Percentiles rank a stretch among this genome's conserved stretches.
phyloP scores from a whole-genome alignment of 257 asterid species.

The Primulina huaijiensis region DNA sequence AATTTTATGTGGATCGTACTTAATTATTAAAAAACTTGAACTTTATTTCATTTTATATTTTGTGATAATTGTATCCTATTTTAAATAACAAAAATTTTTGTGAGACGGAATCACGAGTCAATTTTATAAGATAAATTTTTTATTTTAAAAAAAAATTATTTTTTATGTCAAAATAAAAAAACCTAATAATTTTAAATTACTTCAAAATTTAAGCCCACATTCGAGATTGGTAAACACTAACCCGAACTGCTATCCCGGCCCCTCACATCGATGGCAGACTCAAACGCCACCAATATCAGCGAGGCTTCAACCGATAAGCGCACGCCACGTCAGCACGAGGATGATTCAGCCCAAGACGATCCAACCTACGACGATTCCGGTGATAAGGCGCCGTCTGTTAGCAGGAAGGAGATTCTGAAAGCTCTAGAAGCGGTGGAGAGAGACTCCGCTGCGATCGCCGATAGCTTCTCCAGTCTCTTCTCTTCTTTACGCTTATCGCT shows the following conservation, averaged over 20 bases:
- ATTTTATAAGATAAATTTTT: too few species aligned
- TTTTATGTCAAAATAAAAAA: too few species aligned
- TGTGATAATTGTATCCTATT: too few species aligned
- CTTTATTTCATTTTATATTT: too few species aligned
- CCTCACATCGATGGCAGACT: conserved; percentile 26
- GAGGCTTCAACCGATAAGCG: conserved; percentile 19
- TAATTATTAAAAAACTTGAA: too few species aligned
- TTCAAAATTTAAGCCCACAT: too few species aligned
- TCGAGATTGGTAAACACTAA: neutral
- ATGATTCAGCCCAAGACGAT: conserved; percentile 22
- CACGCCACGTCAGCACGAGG: conserved; percentile 13
- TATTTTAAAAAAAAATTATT: too few species aligned
- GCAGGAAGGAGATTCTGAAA: conserved; percentile 60
- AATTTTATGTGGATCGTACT: too few species aligned
- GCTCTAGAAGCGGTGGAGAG: conserved; percentile 78
- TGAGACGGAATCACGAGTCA: too few species aligned
- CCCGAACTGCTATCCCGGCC: neutral
- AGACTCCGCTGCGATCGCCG: conserved; percentile 80
- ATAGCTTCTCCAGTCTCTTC: conserved; percentile 74
- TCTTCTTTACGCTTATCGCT: conserved; percentile 71
- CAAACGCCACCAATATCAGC: conserved; percentile 21
- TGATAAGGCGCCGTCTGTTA: conserved; percentile 36
- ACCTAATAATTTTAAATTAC: too few species aligned
- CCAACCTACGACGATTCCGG: conserved; percentile 18
- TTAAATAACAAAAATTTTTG: too few species aligned